Base-by-base conservation (phyloP, 306 rosid species). In the Hylodesmum podocarpum region DNA sequence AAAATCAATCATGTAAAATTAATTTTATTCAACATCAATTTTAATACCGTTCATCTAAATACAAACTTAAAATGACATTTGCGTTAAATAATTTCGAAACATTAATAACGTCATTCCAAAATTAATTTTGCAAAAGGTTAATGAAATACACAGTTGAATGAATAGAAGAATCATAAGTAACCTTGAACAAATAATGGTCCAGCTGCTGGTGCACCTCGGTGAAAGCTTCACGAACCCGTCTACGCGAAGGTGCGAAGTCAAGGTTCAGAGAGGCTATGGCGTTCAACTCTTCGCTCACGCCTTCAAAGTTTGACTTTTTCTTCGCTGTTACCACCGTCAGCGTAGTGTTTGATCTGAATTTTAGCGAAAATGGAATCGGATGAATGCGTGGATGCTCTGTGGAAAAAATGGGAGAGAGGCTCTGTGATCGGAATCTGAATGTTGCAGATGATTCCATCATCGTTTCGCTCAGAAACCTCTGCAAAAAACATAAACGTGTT, bases 181-280 rank as follows among this genome's bases (percentile, higher is more conserved):
- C 97, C 93, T 87, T 85, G 86, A 92, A 92, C 61, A 90, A 73
- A 82, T 78, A 87, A 85, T 92, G 93, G 24, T 92, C 96, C 1
- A 92, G 84, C 16, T 70, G 59, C 24, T 72, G 86, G 0, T 92
- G 97, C 29, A 84, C 65, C 29, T 87, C 84, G 5, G 70, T 36
- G 75, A 92, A 92, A 67, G 93, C 93, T 7, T 62, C 75, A 7
- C 90, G 89, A 39, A 83, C 90, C 44, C 80, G 85, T 59, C 96
- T 86, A 2, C 93, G 88, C 40, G 91, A 86, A 10, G 88, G 82
- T 14, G 91, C 89, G 40, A 80, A 81, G 49, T 92, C 97, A 5
- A 92, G 86, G 54, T 88, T 90, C 62, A 79, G 83, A n/a, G 84
- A 74, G 72, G 91, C 96, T 1, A 90, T 55, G 37, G 85, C 77